These are phyloP conservation scores for Clavispora vitiphila DNA, from an alignment of 805 yeast genomes.

Conservation along the genomic window DNA sequence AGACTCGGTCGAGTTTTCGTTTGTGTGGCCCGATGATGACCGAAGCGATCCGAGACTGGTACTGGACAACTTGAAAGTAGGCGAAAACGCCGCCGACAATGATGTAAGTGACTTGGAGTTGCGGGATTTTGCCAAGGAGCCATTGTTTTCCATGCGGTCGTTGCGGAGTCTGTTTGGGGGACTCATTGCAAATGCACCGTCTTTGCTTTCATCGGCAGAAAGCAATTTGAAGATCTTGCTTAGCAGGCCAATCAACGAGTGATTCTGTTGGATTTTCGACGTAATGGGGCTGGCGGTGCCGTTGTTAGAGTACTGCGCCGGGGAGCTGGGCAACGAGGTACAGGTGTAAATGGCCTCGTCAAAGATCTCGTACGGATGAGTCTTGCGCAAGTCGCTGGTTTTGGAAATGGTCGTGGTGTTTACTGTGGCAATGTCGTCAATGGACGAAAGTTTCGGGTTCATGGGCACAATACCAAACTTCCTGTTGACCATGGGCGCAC, in stretches of 20 bases:
- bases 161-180: conserved; percentile 5
- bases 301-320: conserved; percentile 3
- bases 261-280: conserved; percentile 28
- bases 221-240: conserved; percentile 29
- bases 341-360: conserved; percentile 58
- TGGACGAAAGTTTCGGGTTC: conserved; percentile 20
- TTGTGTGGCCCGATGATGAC: conserved; percentile 32
- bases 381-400: conserved; percentile 38
- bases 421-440: conserved; percentile 4
- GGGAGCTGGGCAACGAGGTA: conserved; percentile 17
- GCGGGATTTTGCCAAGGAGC: conserved; percentile 8
- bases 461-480: conserved; percentile 41
- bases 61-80: conserved; percentile 30
- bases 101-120: conserved; percentile 35
- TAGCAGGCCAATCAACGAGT: conserved; percentile 32
- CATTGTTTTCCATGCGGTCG: conserved; percentile 1
- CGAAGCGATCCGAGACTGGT: conserved; percentile 35
- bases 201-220: conserved; percentile 25
- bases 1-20: conserved; percentile 30
- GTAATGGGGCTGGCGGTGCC: not conserved
- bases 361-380: conserved; percentile 58
- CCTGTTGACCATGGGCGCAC: conserved; percentile 43
- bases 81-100: conserved; percentile 28
- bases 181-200: conserved; percentile 5
- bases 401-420: conserved; percentile 15